These are phyloP conservation scores for Annulohypoxylon truncatum DNA, from an alignment of 2,329 filamentous ascomycete species.

Conservation along the genomic window DNA sequence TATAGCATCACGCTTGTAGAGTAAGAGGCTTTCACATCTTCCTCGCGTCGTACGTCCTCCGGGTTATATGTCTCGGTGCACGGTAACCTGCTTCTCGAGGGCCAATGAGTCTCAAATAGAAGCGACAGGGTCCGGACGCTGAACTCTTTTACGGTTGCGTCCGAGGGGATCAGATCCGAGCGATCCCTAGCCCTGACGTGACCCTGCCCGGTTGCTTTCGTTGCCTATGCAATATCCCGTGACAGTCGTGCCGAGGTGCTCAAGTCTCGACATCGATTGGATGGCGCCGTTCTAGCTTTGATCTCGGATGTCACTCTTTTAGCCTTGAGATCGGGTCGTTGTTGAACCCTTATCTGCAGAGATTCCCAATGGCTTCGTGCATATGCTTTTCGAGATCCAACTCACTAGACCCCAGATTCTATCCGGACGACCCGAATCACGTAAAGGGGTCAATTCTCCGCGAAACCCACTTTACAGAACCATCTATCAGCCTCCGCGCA, in stretches of 20 bases:
- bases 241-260: conserved; percentile 18
- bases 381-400: conserved; percentile 13
- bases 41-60: conserved; percentile 36
- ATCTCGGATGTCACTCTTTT: conserved; percentile 8
- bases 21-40: conserved; percentile 8
- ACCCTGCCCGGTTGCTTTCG: background rate
- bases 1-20: conserved; percentile 2
- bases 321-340: conserved; percentile 7
- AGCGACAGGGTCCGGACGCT: conserved; percentile 37
- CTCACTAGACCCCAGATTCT: background rate
- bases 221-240: conserved; percentile 28
- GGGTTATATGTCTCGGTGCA: conserved; percentile 41
- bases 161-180: conserved; percentile 4
- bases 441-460: background rate
- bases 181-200: background rate
- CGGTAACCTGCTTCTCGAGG: conserved; percentile 25
- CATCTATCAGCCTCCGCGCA: background rate
- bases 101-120: conserved; percentile 41
- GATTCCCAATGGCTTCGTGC: background rate
- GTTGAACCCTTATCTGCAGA: background rate
- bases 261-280: conserved; percentile 22
- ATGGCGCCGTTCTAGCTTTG: conserved; percentile 2
- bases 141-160: conserved; percentile 16
- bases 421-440: background rate
- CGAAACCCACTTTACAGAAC: background rate